Base-by-base conservation (phyloP, 192 early-diverging fungal genomes). In the Spizellomyces sp. region DNA sequence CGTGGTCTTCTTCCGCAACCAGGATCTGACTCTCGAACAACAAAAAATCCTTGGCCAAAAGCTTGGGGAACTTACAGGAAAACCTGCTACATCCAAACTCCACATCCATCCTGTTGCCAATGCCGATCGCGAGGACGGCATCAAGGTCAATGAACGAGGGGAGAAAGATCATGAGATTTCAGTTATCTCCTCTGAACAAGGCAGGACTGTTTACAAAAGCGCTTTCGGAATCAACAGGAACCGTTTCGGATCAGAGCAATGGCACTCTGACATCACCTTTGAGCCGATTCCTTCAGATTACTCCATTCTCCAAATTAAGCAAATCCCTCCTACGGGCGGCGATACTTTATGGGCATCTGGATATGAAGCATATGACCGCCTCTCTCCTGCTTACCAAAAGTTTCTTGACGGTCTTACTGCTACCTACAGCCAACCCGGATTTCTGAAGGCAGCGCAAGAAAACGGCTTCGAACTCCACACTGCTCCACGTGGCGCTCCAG, bases 91-190 rank as follows among this genome's bases (percentile, higher is more conserved):
- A 19, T 55, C 52, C 52, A 55, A 19, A 2, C 52, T 55, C 1
- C 52, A 55, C 52, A 55, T 55, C 3, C 52, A 55, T 55, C 52
- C 52, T 55, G 19, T 55, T 55, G 52, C 52, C 52, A 55, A 55
- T 55, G 52, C 52, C 52, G 52, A 55, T 19, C 52, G 52, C 19
- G 52, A 55, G 52, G 52, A 55, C 52, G 52, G 52, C 52, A 19
- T 55, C 52, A 55, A 55, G 52, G 52, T 55, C 52, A 19, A 55
- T 55, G 52, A 55, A 19, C 52, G 15, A 15, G 52, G 52, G 15
- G 19, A 55, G 15, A 55, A 55, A 19, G 52, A 55, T 19, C 52
- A 55, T 3, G 52, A 55, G 19, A 55, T 55, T 19, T 55, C 52
- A 15, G 52, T 55, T 19, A 55, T 55, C 52, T 55, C 52, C 19